Percentiles rank a stretch among this genome's conserved stretches.
Conservation (phyloP, 23 red algal species). For the Gracilaria caudata region DNA sequence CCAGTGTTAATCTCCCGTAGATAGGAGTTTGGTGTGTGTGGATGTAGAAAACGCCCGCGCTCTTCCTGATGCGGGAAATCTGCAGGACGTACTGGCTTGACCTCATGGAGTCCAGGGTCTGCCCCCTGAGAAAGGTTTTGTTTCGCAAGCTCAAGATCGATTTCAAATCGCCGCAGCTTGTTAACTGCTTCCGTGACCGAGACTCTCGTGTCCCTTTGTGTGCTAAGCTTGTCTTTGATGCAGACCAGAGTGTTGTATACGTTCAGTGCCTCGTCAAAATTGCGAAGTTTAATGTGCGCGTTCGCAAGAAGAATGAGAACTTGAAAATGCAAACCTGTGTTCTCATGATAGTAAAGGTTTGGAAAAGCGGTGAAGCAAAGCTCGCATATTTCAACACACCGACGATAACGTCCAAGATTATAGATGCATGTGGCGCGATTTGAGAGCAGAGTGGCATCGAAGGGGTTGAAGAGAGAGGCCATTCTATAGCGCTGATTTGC, state of each 20-base stretch:
- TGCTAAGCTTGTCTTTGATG: slow-evolving; percentile 16
- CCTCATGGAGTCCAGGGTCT: neutral
- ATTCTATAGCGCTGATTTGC: slow-evolving; percentile 36
- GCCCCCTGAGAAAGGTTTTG: neutral
- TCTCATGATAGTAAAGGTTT: slow-evolving; percentile 17
- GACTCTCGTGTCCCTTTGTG: slow-evolving; percentile 19
- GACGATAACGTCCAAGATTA: slow-evolving; percentile 44
- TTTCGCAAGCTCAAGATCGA: slow-evolving; percentile 5
- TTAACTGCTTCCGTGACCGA: slow-evolving; percentile 12
- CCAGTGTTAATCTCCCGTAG: slow-evolving; percentile 27
- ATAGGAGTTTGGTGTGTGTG: slow-evolving; percentile 12
- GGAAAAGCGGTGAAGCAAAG: slow-evolving; percentile 38
- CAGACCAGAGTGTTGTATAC: neutral
- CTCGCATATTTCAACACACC: slow-evolving; percentile 50
- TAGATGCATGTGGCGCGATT: slow-evolving; percentile 58
- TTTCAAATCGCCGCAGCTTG: slow-evolving; percentile 23
- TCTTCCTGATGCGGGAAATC: slow-evolving; percentile 22
- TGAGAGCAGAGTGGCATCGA: slow-evolving; percentile 41
- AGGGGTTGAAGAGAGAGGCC: slow-evolving; percentile 49
- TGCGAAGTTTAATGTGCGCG: slow-evolving; percentile 39
- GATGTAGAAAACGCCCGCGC: slow-evolving; percentile 18
- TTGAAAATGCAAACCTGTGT: slow-evolving; percentile 32
- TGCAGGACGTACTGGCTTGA: neutral
- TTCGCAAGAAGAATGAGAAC: slow-evolving; percentile 31
- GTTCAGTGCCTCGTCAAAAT: slow-evolving; percentile 17